Base-by-base conservation (phyloP, 192 early-diverging fungal species). In the Glomus cerebriforme region DNA sequence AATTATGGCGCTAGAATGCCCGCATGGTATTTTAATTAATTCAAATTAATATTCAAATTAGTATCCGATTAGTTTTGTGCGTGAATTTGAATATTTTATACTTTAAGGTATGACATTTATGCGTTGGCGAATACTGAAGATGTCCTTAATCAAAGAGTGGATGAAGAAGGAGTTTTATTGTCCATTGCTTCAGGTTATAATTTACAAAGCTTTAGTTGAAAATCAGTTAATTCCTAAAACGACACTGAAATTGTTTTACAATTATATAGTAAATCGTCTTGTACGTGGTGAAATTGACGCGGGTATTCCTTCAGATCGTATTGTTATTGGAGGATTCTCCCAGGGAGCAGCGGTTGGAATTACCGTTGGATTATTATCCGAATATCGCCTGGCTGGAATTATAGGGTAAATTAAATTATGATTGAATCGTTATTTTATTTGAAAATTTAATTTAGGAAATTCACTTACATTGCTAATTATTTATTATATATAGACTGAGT, bases 291-390 rank as follows among this genome's bases (percentile, higher is more conserved):
- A 99, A 83, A 84, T 99, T 6, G 91, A 93, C 22, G 65, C 85
- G 26, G 92, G 94, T 5, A 96, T 95, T 67, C 88, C 93, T 2
- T 82, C 95, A 7, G 83, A 91, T 49, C 88, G 95, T 22, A 99
- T 99, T 63, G 91, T 98, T 47, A 60, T 99, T 22, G 96, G 95
- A 69, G 98, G 98, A 0, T 99, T 99, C 78, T 97, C 95, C 27
- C 98, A 99, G 83, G 96, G 92, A 59, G 86, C 88, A n/a, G 96
- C 92, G 0, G 87, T 96, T 85, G 70, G 92, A 13, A 82, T 97
- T 58, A 81, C 94, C 74, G 89, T 89, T 10, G 90, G 86, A 6
- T 81, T 97, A 77, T 92, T 92, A 35, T 88, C 91, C 7, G 92
- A 91, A 73, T 82, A 86, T 62, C 89, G n/a, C n/a, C 80, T 85